phyloP scores from a whole-genome alignment of 352 stramenopile genomes.

The Phytophthora ramorum region DNA sequence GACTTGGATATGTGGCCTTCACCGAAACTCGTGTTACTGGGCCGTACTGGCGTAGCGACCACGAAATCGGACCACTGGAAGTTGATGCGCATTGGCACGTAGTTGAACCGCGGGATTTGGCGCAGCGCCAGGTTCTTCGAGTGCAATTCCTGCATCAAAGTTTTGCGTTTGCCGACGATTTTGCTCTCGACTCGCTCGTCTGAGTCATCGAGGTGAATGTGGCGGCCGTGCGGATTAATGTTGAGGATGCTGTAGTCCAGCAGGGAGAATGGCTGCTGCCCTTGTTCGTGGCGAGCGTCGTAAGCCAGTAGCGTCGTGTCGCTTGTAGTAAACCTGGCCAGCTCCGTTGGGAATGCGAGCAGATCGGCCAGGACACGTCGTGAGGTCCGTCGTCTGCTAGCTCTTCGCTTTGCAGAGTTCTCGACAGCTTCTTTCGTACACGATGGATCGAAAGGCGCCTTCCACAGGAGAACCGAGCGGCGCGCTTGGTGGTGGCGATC shows the following conservation, averaged over 20 bases:
- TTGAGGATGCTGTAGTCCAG: conserved; percentile 62
- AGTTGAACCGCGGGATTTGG: conserved; percentile 74
- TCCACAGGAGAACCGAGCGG: conserved; percentile 30
- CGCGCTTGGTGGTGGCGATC: conserved; percentile 9
- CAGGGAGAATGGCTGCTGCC: conserved; percentile 49
- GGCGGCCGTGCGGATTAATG: conserved; percentile 52
- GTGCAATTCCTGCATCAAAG: conserved; percentile 64
- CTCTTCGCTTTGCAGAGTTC: conserved; percentile 35
- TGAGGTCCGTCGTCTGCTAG: conserved; percentile 37
- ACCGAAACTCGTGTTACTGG: conserved; percentile 18
- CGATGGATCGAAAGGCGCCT: conserved; percentile 22
- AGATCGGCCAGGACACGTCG: conserved; percentile 33
- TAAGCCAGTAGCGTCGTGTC: conserved; percentile 64
- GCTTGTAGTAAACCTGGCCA: conserved; percentile 29
- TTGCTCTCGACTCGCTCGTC: conserved; percentile 41
- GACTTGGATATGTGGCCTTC: conserved; percentile 32
- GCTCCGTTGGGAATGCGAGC: conserved; percentile 30
- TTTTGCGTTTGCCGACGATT: conserved; percentile 66
- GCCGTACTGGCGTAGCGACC: conserved; percentile 55
- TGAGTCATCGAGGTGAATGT: conserved; percentile 60
- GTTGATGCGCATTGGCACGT: conserved; percentile 64
- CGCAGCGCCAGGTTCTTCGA: conserved; percentile 67
- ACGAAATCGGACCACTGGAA: conserved; percentile 84
- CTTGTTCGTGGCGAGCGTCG: conserved; percentile 60
- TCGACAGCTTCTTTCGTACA: conserved; percentile 32